These are phyloP conservation scores for Fraxinus quadrangulata DNA, from an alignment of 257 asterid genomes.

Conservation along the genomic window DNA sequence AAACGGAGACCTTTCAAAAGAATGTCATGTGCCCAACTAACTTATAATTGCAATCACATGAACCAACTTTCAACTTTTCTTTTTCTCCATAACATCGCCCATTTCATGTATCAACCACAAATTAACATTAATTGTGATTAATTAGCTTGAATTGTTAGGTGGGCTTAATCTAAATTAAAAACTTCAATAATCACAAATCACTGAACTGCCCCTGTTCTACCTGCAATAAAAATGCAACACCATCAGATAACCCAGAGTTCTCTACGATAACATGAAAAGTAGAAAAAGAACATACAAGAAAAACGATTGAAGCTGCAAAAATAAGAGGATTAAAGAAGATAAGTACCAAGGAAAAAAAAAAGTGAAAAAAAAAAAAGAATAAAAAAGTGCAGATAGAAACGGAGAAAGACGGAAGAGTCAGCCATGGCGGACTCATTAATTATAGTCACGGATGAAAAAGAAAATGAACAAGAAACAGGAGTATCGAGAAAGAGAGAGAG, in stretches of 20 bases:
- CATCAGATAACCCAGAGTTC: conserved; percentile 1
- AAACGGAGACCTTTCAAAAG: background rate
- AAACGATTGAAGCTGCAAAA: background rate
- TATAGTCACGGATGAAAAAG: conserved; percentile 28
- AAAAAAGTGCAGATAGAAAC: background rate
- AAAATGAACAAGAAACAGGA: conserved; percentile 30
- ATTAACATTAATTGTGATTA: conserved; percentile 6
- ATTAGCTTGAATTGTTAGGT: background rate
- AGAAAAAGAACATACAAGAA: background rate
- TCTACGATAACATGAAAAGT: background rate
- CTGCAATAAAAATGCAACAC: conserved; percentile 1
- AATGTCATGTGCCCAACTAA: conserved; percentile 40
- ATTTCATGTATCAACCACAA: conserved; percentile 21
- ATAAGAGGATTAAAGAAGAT: background rate
- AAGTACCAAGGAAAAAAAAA: conserved; percentile 1
- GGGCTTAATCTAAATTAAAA: background rate
- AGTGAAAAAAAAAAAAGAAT: background rate
- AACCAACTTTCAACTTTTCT: conserved; percentile 24
- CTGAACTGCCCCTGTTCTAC: conserved; percentile 23
- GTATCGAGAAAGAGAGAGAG: conserved; percentile 10
- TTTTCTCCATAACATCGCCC: conserved; percentile 14
- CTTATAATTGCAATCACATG: conserved; percentile 57
- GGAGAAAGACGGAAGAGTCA: background rate
- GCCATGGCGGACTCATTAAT: conserved; percentile 3
- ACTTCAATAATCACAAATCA: background rate